phyloP scores from a whole-genome alignment of 768 basidiomycete species.

The Xerocomus brunneocitrinus region DNA sequence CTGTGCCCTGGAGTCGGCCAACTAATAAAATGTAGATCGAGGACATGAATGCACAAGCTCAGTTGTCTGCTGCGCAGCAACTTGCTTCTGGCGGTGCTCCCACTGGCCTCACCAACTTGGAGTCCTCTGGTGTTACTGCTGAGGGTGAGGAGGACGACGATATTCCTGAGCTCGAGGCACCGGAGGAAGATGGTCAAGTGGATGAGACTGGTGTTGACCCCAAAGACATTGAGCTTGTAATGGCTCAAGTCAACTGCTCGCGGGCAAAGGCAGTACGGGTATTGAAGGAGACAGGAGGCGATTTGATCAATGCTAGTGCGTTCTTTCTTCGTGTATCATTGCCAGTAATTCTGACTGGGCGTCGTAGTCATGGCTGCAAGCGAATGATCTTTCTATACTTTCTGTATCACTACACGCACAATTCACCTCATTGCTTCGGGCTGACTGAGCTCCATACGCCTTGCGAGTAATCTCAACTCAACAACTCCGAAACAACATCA shows the following conservation, averaged over 20 bases:
- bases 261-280: constrained; percentile 89
- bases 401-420: constrained; percentile 29
- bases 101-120: constrained; percentile 43
- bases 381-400: constrained; percentile 53
- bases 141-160: constrained; percentile 68
- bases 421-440: constrained; percentile 16
- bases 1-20: constrained; percentile 1
- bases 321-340: constrained; percentile 21
- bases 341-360: constrained; percentile 10
- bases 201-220: constrained; percentile 88
- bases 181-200: constrained; percentile 75
- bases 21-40: constrained; percentile 53
- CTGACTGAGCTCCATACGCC: not conserved
- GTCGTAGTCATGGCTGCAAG: constrained; percentile 84
- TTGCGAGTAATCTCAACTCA: constrained; percentile 3
- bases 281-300: constrained; percentile 87
- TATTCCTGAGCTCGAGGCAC: constrained; percentile 77
- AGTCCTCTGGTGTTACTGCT: constrained; percentile 46
- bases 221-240: constrained; percentile 94
- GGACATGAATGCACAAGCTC: constrained; percentile 80
- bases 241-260: constrained; percentile 83
- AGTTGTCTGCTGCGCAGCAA: constrained; percentile 75
- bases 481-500: constrained; percentile 17
- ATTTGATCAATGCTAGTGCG: constrained; percentile 95
- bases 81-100: constrained; percentile 49